phyloP scores from a whole-genome alignment of 2,329 filamentous ascomycete genomes.

The Sporothrix globosa region DNA sequence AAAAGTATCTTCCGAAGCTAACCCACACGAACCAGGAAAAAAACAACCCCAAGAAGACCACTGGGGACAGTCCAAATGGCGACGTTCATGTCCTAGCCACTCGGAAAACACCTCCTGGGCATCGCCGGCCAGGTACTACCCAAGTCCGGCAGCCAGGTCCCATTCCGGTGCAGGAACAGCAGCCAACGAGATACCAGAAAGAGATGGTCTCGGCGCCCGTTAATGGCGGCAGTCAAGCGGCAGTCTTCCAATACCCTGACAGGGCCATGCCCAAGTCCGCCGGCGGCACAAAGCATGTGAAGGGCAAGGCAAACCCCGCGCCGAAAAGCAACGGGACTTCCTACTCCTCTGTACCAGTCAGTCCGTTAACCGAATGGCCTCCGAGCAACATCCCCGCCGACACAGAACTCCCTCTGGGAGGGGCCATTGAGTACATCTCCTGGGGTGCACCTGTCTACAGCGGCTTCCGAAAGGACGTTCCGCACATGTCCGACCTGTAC shows the following conservation, averaged over 20 bases:
- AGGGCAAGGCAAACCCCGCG: neutral
- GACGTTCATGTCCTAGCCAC: constrained; percentile 38
- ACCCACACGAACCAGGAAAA: constrained; percentile 41
- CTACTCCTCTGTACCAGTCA: constrained; percentile 41
- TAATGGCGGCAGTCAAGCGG: neutral
- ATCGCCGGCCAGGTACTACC: neutral
- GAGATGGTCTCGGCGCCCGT: neutral
- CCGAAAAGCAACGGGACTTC: constrained; percentile 43
- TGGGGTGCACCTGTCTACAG: constrained; percentile 60
- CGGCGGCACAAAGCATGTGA: neutral
- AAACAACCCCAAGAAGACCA: constrained; percentile 40
- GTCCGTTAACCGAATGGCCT: constrained; percentile 59
- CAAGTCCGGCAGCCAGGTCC: constrained; percentile 27
- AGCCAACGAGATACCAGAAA: constrained; percentile 2
- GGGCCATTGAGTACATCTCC: constrained; percentile 62
- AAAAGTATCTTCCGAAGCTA: constrained; percentile 14
- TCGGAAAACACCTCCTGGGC: neutral
- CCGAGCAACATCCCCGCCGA: constrained; percentile 54
- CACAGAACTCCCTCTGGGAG: constrained; percentile 56
- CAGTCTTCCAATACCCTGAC: constrained; percentile 26
- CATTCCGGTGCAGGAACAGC: constrained; percentile 1
- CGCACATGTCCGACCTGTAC: constrained; percentile 59
- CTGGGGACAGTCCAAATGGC: neutral
- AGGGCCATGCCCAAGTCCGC: constrained; percentile 14
- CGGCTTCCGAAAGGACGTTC: constrained; percentile 58